Percentiles rank a stretch among this genome's conserved stretches.
Conservation (phyloP, 2,329 filamentous ascomycete genomes). For the Penicillium sp. region DNA sequence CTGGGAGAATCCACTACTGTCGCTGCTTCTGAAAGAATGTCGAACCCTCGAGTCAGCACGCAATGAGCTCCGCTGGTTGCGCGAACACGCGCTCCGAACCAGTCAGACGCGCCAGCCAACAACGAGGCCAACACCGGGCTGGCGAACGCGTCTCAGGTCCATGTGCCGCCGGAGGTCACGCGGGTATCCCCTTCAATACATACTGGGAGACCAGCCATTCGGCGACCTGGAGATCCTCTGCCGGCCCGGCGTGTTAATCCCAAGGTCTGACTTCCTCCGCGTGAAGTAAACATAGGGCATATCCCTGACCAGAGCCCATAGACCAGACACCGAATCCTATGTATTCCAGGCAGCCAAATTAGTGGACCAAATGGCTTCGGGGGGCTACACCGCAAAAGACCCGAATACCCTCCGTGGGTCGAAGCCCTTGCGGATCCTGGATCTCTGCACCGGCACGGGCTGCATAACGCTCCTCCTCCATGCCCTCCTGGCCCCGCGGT, state of each 20-base stretch:
- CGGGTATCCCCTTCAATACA: constrained; percentile 86
- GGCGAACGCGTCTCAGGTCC: constrained; percentile 37
- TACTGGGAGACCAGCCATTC: constrained; percentile 87
- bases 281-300: background rate
- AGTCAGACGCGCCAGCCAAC: constrained; percentile 4
- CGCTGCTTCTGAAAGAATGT: constrained; percentile 49
- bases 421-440: constrained; percentile 66
- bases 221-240: constrained; percentile 80
- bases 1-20: constrained; percentile 40
- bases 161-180: constrained; percentile 50
- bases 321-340: constrained; percentile 73
- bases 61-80: constrained; percentile 54
- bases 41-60: constrained; percentile 48
- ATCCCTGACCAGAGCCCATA: constrained; percentile 23
- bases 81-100: constrained; percentile 39
- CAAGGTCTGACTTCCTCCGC: constrained; percentile 54
- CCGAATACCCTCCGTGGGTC: background rate
- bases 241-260: constrained; percentile 79
- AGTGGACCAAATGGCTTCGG: constrained; percentile 33
- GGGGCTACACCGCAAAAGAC: background rate
- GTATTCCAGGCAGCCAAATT: constrained; percentile 59
- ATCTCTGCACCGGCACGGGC: constrained; percentile 88
- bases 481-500: constrained; percentile 56
- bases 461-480: constrained; percentile 83
- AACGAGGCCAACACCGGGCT: constrained; percentile 18